These are phyloP conservation scores for Globisporangium canariense DNA, from an alignment of 352 stramenopile genomes.

Conservation along the genomic window DNA sequence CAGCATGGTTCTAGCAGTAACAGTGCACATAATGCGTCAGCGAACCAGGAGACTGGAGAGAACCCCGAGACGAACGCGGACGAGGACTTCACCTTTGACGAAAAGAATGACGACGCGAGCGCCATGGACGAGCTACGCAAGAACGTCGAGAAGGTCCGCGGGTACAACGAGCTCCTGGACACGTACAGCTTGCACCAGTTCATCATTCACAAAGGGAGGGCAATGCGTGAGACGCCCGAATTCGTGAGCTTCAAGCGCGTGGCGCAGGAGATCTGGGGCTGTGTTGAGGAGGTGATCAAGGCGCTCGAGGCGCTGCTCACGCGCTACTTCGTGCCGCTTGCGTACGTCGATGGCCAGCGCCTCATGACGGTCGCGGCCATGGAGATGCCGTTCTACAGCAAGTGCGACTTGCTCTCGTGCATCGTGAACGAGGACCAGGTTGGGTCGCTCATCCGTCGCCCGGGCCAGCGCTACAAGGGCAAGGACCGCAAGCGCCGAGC, in stretches of 20 bases:
- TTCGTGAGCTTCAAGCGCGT: slow-evolving; percentile 85
- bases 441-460: slow-evolving; percentile 46
- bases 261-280: slow-evolving; percentile 79
- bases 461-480: slow-evolving; percentile 78
- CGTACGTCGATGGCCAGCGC: slow-evolving; percentile 82
- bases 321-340: slow-evolving; percentile 83
- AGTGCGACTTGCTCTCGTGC: slow-evolving; percentile 66
- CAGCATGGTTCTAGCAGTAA: neutral
- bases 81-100: slow-evolving; percentile 14
- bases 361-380: slow-evolving; percentile 70
- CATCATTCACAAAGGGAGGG: slow-evolving; percentile 82
- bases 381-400: slow-evolving; percentile 44
- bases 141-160: slow-evolving; percentile 78
- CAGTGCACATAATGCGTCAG: neutral
- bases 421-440: slow-evolving; percentile 89
- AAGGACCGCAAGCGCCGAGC: slow-evolving; percentile 61
- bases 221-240: slow-evolving; percentile 80
- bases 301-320: slow-evolving; percentile 73
- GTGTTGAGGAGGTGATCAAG: slow-evolving; percentile 64
- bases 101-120: slow-evolving; percentile 23
- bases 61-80: slow-evolving; percentile 19
- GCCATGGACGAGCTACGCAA: slow-evolving; percentile 65
- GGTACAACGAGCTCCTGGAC: slow-evolving; percentile 80
- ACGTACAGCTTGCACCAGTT: slow-evolving; percentile 86
- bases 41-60: slow-evolving; percentile 29